These are phyloP conservation scores for Colletotrichum endophyticum DNA, from an alignment of 2,329 filamentous ascomycete genomes.

Conservation along the genomic window DNA sequence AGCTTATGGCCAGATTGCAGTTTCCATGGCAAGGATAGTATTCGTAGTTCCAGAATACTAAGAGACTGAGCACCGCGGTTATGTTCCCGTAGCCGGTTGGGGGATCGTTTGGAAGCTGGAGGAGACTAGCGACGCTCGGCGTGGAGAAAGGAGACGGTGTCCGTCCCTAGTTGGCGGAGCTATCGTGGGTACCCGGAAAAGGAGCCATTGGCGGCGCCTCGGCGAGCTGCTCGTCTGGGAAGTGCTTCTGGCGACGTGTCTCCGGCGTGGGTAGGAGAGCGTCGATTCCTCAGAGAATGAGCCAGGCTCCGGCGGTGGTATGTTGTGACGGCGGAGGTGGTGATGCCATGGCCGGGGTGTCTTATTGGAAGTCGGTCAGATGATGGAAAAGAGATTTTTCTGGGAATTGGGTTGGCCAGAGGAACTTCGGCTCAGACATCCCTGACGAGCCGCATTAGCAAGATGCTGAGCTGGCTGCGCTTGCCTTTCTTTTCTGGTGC, in stretches of 20 bases:
- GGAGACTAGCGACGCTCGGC: neutral
- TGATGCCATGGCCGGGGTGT: neutral
- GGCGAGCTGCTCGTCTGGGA: neutral
- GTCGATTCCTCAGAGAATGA: neutral
- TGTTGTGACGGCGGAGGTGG: neutral
- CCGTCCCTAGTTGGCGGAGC: neutral
- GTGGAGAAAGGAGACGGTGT: constrained; percentile 7
- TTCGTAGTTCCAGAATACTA: neutral
- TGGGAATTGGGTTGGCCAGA: neutral
- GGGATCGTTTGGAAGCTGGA: neutral
- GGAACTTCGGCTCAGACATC: neutral
- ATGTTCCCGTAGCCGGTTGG: neutral
- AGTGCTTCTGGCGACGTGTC: neutral
- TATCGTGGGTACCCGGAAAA: neutral
- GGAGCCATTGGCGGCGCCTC: constrained; percentile 1
- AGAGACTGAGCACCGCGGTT: neutral
- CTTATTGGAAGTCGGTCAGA: constrained; percentile 11
- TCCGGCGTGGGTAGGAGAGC: neutral
- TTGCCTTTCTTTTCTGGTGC: neutral
- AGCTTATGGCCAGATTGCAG: neutral
- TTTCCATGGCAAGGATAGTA: neutral
- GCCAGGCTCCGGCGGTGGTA: neutral
- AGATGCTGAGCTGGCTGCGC: neutral
- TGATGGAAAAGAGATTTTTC: neutral
- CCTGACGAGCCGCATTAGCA: neutral